phyloP scores from a whole-genome alignment of 768 basidiomycete species.

The Collybiopsis luxurians region DNA sequence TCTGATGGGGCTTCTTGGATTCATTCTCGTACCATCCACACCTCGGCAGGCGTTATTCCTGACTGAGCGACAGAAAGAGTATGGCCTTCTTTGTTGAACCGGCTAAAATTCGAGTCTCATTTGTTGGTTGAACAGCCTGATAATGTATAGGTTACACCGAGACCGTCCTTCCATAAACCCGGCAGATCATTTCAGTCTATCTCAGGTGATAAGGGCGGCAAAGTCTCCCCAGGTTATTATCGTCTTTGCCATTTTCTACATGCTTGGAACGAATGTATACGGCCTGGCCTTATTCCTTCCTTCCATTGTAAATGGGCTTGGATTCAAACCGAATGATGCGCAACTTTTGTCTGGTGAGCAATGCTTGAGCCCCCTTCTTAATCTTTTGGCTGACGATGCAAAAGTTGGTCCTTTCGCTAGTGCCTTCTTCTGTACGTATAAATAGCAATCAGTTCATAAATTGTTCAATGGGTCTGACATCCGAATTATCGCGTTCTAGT shows the following conservation, averaged over 20 bases:
- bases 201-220: not conserved
- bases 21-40: conserved; percentile 34
- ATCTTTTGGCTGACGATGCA: too few species aligned
- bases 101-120: too few species aligned
- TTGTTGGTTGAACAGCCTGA: too few species aligned
- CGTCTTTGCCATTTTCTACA: conserved; percentile 6
- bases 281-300: conserved; percentile 43
- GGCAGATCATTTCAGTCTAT: too few species aligned
- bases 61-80: conserved; percentile 23
- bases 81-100: conserved; percentile 12
- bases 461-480: conserved; percentile 21
- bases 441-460: conserved; percentile 18
- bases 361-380: too few species aligned
- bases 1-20: conserved; percentile 35
- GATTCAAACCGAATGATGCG: conserved; percentile 33
- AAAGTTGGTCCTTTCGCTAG: conserved; percentile 33
- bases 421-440: conserved; percentile 26
- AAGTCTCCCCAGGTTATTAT: conserved; percentile 4
- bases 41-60: conserved; percentile 32
- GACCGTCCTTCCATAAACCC: too few species aligned
- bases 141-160: too few species aligned
- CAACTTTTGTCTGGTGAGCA: too few species aligned
- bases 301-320: conserved; percentile 47
- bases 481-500: conserved; percentile 23
- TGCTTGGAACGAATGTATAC: not conserved